Evolutionary conservation across 169 alveolate species (phyloP).

Genomic region (Eimeria mitis): DNA sequence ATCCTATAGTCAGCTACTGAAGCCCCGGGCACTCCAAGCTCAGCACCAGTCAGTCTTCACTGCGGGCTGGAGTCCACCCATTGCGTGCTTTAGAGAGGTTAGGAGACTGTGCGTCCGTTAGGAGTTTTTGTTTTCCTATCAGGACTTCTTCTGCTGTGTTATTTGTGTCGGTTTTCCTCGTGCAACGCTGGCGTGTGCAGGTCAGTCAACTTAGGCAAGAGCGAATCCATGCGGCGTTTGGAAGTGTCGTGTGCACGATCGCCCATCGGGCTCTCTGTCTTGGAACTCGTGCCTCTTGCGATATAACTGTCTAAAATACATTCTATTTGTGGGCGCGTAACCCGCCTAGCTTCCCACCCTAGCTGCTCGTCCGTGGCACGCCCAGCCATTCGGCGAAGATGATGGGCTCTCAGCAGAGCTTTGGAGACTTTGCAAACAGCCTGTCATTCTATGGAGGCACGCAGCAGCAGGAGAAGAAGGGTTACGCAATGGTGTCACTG

Average conservation of each 20-base stretch:
- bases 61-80: slow-evolving; percentile 32
- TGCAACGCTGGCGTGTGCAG: slow-evolving; percentile 24
- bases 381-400: slow-evolving; percentile 22
- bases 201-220: slow-evolving; percentile 29
- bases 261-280: slow-evolving; percentile 22
- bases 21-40: too few species aligned
- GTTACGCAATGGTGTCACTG: slow-evolving; percentile 67
- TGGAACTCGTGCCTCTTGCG: not conserved
- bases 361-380: not conserved
- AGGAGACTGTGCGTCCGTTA: slow-evolving; percentile 23
- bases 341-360: slow-evolving; percentile 1
- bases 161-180: slow-evolving; percentile 11
- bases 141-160: slow-evolving; percentile 27
- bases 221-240: slow-evolving; percentile 47
- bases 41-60: slow-evolving; percentile 26
- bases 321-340: not conserved
- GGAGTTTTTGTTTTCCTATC: slow-evolving; percentile 54
- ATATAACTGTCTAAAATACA: not conserved
- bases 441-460: slow-evolving; percentile 78
- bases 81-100: not conserved
- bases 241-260: slow-evolving; percentile 21
- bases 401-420: slow-evolving; percentile 75
- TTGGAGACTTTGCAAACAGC: slow-evolving; percentile 77
- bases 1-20: too few species aligned
- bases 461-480: slow-evolving; percentile 59